Evolutionary conservation across 2,329 filamentous ascomycete genomes (phyloP).

Genomic region (Diaporthe citrichinensis): DNA sequence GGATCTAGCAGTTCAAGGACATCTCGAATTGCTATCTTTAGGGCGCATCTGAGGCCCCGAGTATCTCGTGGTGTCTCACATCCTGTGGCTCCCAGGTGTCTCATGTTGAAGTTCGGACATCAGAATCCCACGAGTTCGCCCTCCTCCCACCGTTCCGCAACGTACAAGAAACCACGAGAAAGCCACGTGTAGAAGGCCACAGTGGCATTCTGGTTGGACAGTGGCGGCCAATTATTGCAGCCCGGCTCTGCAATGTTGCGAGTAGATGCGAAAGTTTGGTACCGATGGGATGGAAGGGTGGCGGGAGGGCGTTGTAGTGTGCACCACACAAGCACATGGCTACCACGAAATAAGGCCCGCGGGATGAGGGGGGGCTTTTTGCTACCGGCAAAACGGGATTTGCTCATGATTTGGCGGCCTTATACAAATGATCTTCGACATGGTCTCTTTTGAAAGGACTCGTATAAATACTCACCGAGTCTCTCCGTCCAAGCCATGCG

Average conservation of each 20-base stretch:
- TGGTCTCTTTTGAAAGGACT: neutral
- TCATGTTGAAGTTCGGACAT: constrained; percentile 1
- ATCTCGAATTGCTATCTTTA: constrained; percentile 4
- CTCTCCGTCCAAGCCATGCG: constrained; percentile 19
- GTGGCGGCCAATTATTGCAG: constrained; percentile 47
- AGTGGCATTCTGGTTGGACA: constrained; percentile 42
- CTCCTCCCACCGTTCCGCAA: constrained; percentile 29
- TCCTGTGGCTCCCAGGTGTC: constrained; percentile 32
- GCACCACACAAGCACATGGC: constrained; percentile 32
- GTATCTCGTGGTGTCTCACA: constrained; percentile 37
- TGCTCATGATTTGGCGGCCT: constrained; percentile 6
- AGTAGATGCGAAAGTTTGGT: constrained; percentile 35
- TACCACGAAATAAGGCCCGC: constrained; percentile 19
- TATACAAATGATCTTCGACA: constrained; percentile 8
- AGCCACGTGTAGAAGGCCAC: constrained; percentile 39
- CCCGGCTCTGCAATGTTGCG: constrained; percentile 35
- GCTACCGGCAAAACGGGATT: constrained; percentile 10
- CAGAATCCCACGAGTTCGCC: constrained; percentile 24
- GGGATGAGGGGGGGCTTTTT: constrained; percentile 18
- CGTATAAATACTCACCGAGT: constrained; percentile 28
- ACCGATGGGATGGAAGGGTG: constrained; percentile 37
- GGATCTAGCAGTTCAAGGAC: neutral
- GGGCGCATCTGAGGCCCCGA: neutral
- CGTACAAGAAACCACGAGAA: constrained; percentile 38
- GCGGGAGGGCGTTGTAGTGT: constrained; percentile 33